A percentile compares a stretch with the other conserved stretches of the same genome.
Conservation (phyloP, 129 eudicot species). For the Glebionis coronaria region DNA sequence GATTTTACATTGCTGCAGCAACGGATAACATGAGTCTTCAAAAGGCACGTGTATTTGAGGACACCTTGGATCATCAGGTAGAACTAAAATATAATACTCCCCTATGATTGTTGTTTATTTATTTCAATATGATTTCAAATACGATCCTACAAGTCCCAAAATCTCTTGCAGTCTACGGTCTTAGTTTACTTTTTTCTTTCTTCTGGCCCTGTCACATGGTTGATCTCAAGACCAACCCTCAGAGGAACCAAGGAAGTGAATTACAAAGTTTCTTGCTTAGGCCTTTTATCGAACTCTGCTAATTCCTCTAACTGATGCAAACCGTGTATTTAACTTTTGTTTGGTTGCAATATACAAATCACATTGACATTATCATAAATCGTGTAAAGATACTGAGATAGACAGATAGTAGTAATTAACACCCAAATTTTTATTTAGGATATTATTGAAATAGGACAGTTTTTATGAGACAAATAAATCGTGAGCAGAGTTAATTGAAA, state of each 20-base stretch:
- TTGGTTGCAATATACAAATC: too few relatives aligned
- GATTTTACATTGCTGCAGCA: constrained; percentile 85
- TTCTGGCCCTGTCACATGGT: constrained; percentile 6
- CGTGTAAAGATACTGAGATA: not conserved
- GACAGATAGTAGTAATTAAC: too few relatives aligned
- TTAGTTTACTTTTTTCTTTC: not conserved
- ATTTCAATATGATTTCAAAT: not conserved
- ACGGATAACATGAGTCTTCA: constrained; percentile 98
- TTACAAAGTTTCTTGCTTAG: not conserved
- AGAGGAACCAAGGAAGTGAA: constrained; percentile 9
- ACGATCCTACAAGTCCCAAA: not conserved
- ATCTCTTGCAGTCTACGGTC: not conserved
- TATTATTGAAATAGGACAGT: too few relatives aligned
- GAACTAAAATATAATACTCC: not conserved
- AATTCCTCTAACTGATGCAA: not conserved
- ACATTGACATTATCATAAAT: too few relatives aligned
- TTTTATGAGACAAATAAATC: too few relatives aligned
- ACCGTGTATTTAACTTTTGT: not conserved
- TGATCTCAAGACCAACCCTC: not conserved
- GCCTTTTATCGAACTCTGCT: not conserved
- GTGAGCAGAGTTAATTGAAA: too few relatives aligned
- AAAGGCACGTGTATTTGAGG: constrained; percentile 79
- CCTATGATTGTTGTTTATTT: constrained; percentile 2
- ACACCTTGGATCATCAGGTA: constrained; percentile 55
- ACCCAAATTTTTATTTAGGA: too few relatives aligned